Conservation (phyloP, 345 rosid genomes). For the Boechera stricta region DNA sequence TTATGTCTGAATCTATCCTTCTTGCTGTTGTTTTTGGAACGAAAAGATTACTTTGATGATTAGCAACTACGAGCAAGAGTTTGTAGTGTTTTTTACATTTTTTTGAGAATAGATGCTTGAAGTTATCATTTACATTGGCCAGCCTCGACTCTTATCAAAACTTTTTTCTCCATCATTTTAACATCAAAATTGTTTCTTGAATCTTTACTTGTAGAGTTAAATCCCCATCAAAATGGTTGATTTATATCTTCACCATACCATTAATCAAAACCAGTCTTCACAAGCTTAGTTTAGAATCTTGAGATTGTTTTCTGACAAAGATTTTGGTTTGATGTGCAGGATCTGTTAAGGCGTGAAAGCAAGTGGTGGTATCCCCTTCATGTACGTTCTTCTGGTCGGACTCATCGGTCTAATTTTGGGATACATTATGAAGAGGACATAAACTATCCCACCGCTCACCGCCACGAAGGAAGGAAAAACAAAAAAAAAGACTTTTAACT, state of each 20-base stretch:
- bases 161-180: neutral
- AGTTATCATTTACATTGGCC: neutral
- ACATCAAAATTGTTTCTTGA: neutral
- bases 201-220: neutral
- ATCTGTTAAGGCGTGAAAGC: constrained; percentile 55
- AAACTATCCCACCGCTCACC: constrained; percentile 32
- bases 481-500: constrained; percentile 24
- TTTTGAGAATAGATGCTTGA: constrained; percentile 3
- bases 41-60: neutral
- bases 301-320: constrained; percentile 22
- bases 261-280: constrained; percentile 10
- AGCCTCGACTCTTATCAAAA: neutral
- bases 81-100: constrained; percentile 1
- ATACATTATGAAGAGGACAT: constrained; percentile 70
- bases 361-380: constrained; percentile 54
- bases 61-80: neutral
- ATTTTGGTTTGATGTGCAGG: constrained; percentile 56
- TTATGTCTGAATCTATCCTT: constrained; percentile 3
- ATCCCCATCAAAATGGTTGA: neutral
- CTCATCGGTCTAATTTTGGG: constrained; percentile 78
- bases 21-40: neutral
- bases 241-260: neutral
- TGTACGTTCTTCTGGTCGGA: constrained; percentile 66
- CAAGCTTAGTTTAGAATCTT: neutral
- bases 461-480: constrained; percentile 20